Evolutionary conservation across 129 eudicot species (phyloP).

Genomic region (Centrapalus pauciflorus): DNA sequence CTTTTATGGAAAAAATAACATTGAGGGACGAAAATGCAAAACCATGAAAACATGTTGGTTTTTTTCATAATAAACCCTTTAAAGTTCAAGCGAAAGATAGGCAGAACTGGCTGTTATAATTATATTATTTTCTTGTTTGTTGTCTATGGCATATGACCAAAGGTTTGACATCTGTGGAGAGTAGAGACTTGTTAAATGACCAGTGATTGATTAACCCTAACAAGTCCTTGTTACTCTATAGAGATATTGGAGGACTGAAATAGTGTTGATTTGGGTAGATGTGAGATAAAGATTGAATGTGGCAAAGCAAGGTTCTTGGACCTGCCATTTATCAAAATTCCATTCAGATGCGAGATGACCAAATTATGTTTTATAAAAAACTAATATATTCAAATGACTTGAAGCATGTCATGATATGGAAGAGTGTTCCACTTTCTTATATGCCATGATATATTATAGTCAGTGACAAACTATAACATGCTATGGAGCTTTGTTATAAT

Average conservation of each 20-base stretch:
- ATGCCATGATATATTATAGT: background rate
- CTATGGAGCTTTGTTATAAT: background rate
- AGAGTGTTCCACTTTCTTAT: background rate
- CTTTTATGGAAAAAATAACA: too few species aligned
- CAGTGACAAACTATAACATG: background rate
- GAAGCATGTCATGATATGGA: background rate
- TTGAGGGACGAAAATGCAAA: too few species aligned
- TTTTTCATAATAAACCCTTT: too few species aligned
- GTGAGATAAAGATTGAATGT: background rate
- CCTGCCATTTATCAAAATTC: background rate
- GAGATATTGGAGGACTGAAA: slow-evolving; percentile 1
- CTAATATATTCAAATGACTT: background rate
- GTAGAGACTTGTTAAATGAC: background rate
- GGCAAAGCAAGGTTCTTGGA: background rate
- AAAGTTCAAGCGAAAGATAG: too few species aligned
- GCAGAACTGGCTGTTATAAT: background rate
- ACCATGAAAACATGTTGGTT: too few species aligned
- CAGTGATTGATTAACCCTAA: background rate
- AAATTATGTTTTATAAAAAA: background rate
- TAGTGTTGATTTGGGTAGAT: background rate
- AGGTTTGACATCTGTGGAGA: background rate
- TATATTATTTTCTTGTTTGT: slow-evolving; percentile 1
- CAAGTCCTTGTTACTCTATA: background rate
- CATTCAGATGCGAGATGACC: background rate
- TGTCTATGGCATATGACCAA: background rate